Evolutionary conservation across 441 rosid genomes (phyloP).

Genomic region (Erodium trifolium): DNA sequence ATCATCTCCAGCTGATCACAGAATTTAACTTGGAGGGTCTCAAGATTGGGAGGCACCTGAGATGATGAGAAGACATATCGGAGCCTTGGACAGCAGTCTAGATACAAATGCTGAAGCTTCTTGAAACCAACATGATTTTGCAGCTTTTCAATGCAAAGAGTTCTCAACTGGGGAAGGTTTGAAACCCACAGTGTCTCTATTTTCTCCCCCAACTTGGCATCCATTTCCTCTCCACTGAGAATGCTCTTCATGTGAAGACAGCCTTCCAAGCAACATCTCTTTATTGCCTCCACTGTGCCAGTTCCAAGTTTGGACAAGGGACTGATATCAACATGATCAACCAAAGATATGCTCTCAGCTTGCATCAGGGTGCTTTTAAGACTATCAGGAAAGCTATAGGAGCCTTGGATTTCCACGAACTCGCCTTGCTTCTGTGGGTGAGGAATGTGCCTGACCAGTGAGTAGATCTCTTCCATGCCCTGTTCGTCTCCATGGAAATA

Average conservation of each 20-base stretch:
- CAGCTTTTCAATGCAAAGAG: constrained; percentile 18
- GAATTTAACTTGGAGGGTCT: constrained; percentile 27
- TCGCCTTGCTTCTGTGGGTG: neutral
- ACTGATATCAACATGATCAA: constrained; percentile 22
- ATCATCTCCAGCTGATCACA: constrained; percentile 37
- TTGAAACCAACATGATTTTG: constrained; percentile 12
- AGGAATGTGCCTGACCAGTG: constrained; percentile 15
- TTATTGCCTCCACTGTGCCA: constrained; percentile 20
- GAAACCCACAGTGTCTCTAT: constrained; percentile 37
- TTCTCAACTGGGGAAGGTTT: constrained; percentile 29
- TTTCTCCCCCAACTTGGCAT: constrained; percentile 10
- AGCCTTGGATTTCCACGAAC: constrained; percentile 28
- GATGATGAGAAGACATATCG: constrained; percentile 22
- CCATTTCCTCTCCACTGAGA: constrained; percentile 15
- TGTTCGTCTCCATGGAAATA: constrained; percentile 10
- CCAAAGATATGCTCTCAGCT: constrained; percentile 29
- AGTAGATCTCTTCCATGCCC: constrained; percentile 21
- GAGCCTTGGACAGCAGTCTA: constrained; percentile 44
- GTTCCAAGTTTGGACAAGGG: constrained; percentile 24
- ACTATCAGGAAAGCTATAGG: constrained; percentile 19
- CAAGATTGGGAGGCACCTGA: constrained; percentile 29
- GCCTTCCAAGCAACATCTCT: constrained; percentile 34
- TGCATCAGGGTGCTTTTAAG: constrained; percentile 20
- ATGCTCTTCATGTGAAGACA: constrained; percentile 28
- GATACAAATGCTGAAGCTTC: constrained; percentile 30